A percentile compares a stretch with the other conserved stretches of the same genome.
These are phyloP conservation scores for Purshia tridentata DNA, from an alignment of 306 rosid species.

Conservation along the genomic window DNA sequence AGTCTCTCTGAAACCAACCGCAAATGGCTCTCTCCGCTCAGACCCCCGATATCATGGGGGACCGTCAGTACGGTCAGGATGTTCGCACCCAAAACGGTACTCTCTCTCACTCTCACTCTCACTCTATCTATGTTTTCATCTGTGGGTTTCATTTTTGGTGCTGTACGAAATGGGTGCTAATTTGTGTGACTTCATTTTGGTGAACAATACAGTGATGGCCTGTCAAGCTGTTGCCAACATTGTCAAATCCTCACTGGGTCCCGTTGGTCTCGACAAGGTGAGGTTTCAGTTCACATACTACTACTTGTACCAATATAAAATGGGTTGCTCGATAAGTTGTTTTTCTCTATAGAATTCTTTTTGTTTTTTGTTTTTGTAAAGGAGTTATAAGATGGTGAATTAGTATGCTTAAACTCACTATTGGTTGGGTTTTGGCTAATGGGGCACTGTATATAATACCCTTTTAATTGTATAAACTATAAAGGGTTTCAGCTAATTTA, in stretches of 20 bases:
- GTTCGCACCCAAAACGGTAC: slow-evolving; percentile 95
- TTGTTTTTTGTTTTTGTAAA: not conserved
- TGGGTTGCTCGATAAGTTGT: not conserved
- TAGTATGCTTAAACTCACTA: not conserved
- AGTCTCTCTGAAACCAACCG: not conserved
- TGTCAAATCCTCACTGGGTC: slow-evolving; percentile 90
- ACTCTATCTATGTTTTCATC: not conserved
- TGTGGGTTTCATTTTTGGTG: not conserved
- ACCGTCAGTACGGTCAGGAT: slow-evolving; percentile 89
- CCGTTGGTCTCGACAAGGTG: slow-evolving; percentile 98
- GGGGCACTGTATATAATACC: not conserved
- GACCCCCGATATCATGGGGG: slow-evolving; percentile 84
- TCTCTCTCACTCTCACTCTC: not conserved
- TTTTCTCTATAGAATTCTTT: not conserved
- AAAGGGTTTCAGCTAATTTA: not conserved
- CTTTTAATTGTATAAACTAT: not conserved
- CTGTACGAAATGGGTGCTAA: not conserved
- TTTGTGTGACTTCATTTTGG: slow-evolving; percentile 9
- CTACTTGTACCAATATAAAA: not conserved
- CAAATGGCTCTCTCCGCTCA: slow-evolving; percentile 57
- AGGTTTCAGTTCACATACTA: not conserved
- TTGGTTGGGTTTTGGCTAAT: not conserved
- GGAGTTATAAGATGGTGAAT: not conserved
- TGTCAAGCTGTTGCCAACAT: slow-evolving; percentile 94
- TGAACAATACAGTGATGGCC: slow-evolving; percentile 56